Evolutionary conservation across 768 basidiomycete species (phyloP).

Genomic region (Psilocybe azurescens): DNA sequence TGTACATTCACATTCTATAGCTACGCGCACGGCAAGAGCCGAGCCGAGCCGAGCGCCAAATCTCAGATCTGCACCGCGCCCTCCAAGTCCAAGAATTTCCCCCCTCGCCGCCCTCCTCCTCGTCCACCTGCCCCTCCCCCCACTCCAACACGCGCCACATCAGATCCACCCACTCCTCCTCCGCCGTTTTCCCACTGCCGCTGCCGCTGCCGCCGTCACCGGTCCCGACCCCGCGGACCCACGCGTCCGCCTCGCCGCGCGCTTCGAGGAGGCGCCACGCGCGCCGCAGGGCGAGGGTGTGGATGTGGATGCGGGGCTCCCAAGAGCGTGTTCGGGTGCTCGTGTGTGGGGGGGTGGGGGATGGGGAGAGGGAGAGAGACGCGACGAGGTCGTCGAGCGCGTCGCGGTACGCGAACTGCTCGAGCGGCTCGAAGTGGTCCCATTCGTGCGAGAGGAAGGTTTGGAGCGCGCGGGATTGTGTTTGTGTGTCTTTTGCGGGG

Average conservation of each 20-base stretch:
- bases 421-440: constrained; percentile 51
- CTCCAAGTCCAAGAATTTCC: background rate
- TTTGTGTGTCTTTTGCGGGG: too few relatives aligned
- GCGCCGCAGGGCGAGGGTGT: constrained; percentile 5
- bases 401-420: constrained; percentile 76
- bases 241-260: constrained; percentile 9
- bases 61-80: too few relatives aligned
- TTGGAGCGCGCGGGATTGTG: background rate
- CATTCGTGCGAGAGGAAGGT: constrained; percentile 58
- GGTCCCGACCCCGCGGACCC: constrained; percentile 10
- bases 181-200: background rate
- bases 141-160: constrained; percentile 14
- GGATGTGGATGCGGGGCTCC: background rate
- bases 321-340: constrained; percentile 22
- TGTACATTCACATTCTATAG: too few relatives aligned
- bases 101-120: background rate
- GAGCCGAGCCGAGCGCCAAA: too few relatives aligned
- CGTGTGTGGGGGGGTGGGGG: too few relatives aligned
- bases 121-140: constrained; percentile 1
- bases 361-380: constrained; percentile 15
- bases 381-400: constrained; percentile 55
- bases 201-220: background rate
- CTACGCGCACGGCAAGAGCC: too few relatives aligned
- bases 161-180: constrained; percentile 18
- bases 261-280: constrained; percentile 13